Conservation (phyloP, 805 yeast genomes). For the Jamesozyma hellenica region DNA sequence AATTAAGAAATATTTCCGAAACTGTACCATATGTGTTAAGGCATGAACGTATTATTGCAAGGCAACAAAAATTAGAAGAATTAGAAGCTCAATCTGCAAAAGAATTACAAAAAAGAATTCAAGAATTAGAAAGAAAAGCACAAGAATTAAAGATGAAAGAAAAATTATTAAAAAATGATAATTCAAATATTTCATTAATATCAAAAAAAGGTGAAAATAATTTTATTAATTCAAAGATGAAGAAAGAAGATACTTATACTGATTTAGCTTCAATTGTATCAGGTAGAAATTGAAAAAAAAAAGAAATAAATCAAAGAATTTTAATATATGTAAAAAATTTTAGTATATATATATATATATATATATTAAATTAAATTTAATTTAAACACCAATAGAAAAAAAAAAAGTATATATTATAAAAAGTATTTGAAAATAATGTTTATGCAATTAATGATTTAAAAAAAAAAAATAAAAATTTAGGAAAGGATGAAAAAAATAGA, state of each 20-base stretch:
- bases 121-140: conserved; percentile 64
- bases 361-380: no score
- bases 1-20: conserved; percentile 67
- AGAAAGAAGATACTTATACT: conserved; percentile 45
- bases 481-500: no score
- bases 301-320: neutral
- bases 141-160: conserved; percentile 62
- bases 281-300: conserved; percentile 11
- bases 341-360: no score
- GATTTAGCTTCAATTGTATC: conserved; percentile 41
- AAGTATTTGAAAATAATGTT: no score
- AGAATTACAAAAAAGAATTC: conserved; percentile 65
- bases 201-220: conserved; percentile 5
- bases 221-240: conserved; percentile 18
- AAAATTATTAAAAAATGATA: conserved; percentile 32
- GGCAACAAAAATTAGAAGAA: conserved; percentile 71
- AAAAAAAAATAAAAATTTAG: no score
- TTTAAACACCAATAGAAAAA: no score
- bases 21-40: conserved; percentile 77
- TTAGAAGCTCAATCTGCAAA: conserved; percentile 68
- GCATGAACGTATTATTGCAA: conserved; percentile 63
- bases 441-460: no score
- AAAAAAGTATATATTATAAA: no score
- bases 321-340: no score
- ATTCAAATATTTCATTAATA: conserved; percentile 13